Percentiles rank a stretch among this genome's conserved stretches.
Conservation (phyloP, 1,284 basidiomycete genomes). For the Phenoliferia sp. region DNA sequence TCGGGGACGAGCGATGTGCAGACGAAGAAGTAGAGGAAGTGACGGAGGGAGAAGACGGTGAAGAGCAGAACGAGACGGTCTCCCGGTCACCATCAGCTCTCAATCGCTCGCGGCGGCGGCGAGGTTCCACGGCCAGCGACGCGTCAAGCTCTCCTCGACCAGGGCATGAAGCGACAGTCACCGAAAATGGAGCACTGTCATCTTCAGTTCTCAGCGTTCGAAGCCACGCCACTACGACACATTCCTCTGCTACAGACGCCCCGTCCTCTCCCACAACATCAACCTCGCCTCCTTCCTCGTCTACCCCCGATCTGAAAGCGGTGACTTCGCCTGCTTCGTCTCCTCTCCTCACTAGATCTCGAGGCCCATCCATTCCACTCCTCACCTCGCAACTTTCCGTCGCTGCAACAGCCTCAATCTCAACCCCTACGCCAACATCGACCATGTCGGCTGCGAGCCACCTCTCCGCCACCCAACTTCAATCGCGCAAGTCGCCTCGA, state of each 20-base stretch:
- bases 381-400: neutral
- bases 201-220: neutral
- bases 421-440: conserved; percentile 8
- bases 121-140: neutral
- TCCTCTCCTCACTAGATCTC: neutral
- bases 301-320: neutral
- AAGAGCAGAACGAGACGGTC: neutral
- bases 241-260: neutral
- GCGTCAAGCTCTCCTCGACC: neutral
- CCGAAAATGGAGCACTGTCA: neutral
- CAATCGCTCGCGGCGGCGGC: neutral
- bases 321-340: neutral
- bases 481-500: neutral
- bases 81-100: neutral
- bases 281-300: neutral
- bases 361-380: neutral
- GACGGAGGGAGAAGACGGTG: neutral
- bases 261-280: neutral
- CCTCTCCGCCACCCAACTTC: neutral
- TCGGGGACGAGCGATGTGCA: no score
- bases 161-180: neutral
- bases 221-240: neutral
- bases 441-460: conserved; percentile 5
- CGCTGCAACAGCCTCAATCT: neutral
- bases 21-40: neutral